Evolutionary conservation across 2,329 filamentous ascomycete species (phyloP).

Genomic region (Zarea fungicola): DNA sequence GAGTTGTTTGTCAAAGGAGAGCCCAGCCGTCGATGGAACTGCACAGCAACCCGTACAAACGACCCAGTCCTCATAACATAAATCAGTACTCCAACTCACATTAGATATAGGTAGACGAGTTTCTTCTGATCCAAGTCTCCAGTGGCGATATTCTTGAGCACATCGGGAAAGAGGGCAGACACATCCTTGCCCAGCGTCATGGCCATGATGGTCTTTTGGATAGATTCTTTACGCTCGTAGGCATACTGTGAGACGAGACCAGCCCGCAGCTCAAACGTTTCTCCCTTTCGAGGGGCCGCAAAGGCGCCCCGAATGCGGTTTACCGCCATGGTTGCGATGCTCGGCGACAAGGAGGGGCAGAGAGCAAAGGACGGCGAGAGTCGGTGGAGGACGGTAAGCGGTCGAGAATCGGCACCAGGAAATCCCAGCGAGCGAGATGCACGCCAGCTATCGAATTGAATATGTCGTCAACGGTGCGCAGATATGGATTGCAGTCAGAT

Average conservation of each 20-base stretch:
- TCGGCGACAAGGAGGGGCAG: constrained; percentile 22
- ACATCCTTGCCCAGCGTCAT: constrained; percentile 99
- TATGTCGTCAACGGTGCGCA: neutral
- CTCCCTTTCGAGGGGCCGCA: constrained; percentile 87
- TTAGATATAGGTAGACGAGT: constrained; percentile 95
- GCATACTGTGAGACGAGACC: constrained; percentile 98
- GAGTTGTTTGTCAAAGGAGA: too few relatives aligned
- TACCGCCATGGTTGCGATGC: constrained; percentile 67
- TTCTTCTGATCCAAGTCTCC: constrained; percentile 97
- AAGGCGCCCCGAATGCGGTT: constrained; percentile 95
- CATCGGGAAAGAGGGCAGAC: constrained; percentile 92
- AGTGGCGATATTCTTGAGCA: constrained; percentile 98
- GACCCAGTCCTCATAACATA: too few relatives aligned
- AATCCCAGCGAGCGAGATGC: neutral
- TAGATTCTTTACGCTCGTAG: constrained; percentile 97
- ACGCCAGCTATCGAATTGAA: constrained; percentile 3
- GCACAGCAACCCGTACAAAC: too few relatives aligned
- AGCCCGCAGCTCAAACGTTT: constrained; percentile 94
- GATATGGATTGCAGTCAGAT: neutral
- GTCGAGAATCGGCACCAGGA: neutral
- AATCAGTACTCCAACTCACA: too few relatives aligned
- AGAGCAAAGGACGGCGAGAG: constrained; percentile 11
- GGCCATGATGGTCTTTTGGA: constrained; percentile 99
- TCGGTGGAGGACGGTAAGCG: neutral
- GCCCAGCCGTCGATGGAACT: too few relatives aligned